Percentiles rank a stretch among this genome's conserved stretches.
Conservation (phyloP, 1,284 basidiomycete species). For the Vanrija sp. region DNA sequence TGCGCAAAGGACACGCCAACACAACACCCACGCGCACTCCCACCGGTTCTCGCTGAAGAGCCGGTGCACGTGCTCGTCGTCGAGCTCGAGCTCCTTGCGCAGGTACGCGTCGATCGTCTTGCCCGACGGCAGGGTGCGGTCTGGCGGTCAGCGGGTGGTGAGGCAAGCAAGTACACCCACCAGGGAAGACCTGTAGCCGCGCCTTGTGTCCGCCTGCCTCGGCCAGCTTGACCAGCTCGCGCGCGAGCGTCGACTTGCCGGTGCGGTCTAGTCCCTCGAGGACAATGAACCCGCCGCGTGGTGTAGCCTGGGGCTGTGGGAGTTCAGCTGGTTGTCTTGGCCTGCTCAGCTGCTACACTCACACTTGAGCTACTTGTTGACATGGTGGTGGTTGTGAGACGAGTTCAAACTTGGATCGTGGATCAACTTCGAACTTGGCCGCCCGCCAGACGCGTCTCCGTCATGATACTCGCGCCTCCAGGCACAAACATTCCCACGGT, state of each 20-base stretch:
- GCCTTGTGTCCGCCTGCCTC: constrained; percentile 31
- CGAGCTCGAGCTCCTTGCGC: constrained; percentile 73
- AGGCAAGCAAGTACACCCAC: constrained; percentile 55
- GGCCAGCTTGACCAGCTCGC: constrained; percentile 58
- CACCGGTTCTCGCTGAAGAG: constrained; percentile 96
- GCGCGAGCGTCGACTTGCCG: constrained; percentile 83
- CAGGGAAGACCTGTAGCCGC: constrained; percentile 73
- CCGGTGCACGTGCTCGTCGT: constrained; percentile 88
- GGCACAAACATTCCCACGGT: too few species aligned
- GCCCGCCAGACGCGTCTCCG: too few species aligned
- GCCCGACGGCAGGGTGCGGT: constrained; percentile 86
- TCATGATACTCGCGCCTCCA: too few species aligned
- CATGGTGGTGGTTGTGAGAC: too few species aligned
- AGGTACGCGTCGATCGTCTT: constrained; percentile 93
- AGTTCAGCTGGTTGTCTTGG: too few species aligned
- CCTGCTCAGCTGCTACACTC: too few species aligned
- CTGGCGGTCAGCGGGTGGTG: constrained; percentile 50
- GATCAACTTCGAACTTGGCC: too few species aligned
- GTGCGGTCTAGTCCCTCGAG: constrained; percentile 91
- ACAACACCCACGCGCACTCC: constrained; percentile 75
- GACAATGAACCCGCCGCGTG: constrained; percentile 75
- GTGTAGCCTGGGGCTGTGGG: background rate
- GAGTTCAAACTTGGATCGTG: too few species aligned
- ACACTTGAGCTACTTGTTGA: too few species aligned
- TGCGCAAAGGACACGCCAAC: too few species aligned